Conservation (phyloP, 1,284 basidiomycete genomes). For the Pholiota adiposa region DNA sequence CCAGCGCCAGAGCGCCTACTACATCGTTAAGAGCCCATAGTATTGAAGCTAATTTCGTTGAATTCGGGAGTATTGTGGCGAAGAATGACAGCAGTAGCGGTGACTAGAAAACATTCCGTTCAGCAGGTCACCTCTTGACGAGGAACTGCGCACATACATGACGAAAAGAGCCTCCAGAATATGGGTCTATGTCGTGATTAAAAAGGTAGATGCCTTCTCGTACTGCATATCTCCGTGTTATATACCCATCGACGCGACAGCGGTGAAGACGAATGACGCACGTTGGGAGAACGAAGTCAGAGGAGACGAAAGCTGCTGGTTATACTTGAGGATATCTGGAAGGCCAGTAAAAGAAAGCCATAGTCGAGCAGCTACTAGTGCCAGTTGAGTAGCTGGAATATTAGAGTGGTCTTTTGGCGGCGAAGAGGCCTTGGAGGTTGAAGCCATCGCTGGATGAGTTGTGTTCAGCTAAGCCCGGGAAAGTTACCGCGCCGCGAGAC, state of each 20-base stretch:
- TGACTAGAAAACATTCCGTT: conserved; percentile 55
- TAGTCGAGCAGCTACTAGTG: conserved; percentile 37
- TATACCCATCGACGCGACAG: not conserved
- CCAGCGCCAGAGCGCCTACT: conserved; percentile 66
- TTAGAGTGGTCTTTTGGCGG: conserved; percentile 2
- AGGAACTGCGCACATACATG: conserved; percentile 64
- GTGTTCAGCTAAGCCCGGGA: not conserved
- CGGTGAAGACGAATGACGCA: conserved; percentile 27
- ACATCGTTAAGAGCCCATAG: conserved; percentile 78
- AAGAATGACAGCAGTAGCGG: conserved; percentile 83
- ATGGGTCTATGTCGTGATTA: conserved; percentile 77
- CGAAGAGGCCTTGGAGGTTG: conserved; percentile 17
- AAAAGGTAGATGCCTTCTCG: conserved; percentile 87
- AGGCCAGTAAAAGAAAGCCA: conserved; percentile 54
- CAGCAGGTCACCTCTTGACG: not conserved
- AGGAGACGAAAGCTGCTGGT: conserved; percentile 83
- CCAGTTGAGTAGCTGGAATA: conserved; percentile 10
- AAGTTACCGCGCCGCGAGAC: not conserved
- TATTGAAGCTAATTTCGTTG: conserved; percentile 50
- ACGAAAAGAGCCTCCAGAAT: conserved; percentile 82
- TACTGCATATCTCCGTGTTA: conserved; percentile 50
- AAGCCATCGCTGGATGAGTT: conserved; percentile 20
- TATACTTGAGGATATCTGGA: conserved; percentile 52
- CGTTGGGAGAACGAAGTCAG: conserved; percentile 71
- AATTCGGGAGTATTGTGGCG: conserved; percentile 65